Evolutionary conservation across 305 asterid genomes (phyloP).

Genomic region (Plantago rigida): DNA sequence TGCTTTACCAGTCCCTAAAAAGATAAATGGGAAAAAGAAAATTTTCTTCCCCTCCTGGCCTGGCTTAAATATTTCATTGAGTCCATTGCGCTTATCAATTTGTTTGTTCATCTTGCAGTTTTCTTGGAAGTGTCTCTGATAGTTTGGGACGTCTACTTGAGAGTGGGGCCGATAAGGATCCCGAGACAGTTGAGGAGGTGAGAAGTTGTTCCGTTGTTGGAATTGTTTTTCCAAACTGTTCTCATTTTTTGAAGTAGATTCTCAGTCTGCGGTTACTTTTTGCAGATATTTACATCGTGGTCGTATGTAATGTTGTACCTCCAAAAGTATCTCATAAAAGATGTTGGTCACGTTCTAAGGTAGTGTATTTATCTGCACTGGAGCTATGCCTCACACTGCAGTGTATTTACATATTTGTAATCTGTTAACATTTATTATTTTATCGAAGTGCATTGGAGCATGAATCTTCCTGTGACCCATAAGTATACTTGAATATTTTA

Average conservation of each 20-base stretch:
- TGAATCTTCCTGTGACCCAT: neutral
- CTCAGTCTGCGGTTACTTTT: slow-evolving; percentile 21
- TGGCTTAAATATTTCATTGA: neutral
- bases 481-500: too few species aligned
- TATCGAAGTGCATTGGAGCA: neutral
- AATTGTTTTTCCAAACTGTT: slow-evolving; percentile 12
- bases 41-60: neutral
- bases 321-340: slow-evolving; percentile 62
- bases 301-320: slow-evolving; percentile 68
- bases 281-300: slow-evolving; percentile 87
- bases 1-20: too few species aligned
- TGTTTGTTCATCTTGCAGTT: slow-evolving; percentile 38
- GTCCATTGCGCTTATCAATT: neutral
- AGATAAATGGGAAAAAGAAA: neutral
- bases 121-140: slow-evolving; percentile 51
- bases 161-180: slow-evolving; percentile 85
- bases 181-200: slow-evolving; percentile 86
- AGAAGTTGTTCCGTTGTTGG: slow-evolving; percentile 15
- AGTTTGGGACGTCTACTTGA: slow-evolving; percentile 55
- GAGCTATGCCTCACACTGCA: slow-evolving; percentile 15
- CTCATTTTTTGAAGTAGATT: slow-evolving; percentile 17
- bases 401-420: slow-evolving; percentile 8
- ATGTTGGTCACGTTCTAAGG: slow-evolving; percentile 55
- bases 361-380: slow-evolving; percentile 32
- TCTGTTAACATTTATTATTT: neutral